A percentile compares a stretch with the other conserved stretches of the same genome.
Conservation (phyloP, 352 stramenopile species). For the Aphanomyces astaci region DNA sequence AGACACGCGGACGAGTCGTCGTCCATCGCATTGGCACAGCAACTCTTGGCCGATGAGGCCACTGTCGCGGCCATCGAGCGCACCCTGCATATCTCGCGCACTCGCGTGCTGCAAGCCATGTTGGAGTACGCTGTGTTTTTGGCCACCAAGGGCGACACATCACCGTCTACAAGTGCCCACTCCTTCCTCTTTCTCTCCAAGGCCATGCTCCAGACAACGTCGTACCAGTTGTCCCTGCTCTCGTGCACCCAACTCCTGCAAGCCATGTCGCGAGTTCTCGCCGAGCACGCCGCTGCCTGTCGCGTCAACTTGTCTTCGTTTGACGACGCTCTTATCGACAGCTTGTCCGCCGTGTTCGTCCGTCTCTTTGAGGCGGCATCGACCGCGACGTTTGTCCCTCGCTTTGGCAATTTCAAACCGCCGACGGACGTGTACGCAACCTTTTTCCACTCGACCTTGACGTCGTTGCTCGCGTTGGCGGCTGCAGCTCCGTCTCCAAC, state of each 20-base stretch:
- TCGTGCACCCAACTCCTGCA: slow-evolving; percentile 67
- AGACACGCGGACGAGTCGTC: background rate
- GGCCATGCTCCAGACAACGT: background rate
- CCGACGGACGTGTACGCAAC: slow-evolving; percentile 67
- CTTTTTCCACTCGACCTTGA: slow-evolving; percentile 55
- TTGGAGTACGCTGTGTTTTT: slow-evolving; percentile 19
- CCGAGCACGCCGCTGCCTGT: slow-evolving; percentile 23
- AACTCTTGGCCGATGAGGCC: background rate
- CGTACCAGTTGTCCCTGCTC: slow-evolving; percentile 37
- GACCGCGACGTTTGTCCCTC: slow-evolving; percentile 28
- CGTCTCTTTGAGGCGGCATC: slow-evolving; percentile 25
- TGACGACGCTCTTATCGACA: slow-evolving; percentile 21
- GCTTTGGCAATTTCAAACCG: slow-evolving; percentile 71
- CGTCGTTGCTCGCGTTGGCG: slow-evolving; percentile 25
- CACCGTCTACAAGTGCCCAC: background rate
- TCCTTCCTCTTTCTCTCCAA: slow-evolving; percentile 11
- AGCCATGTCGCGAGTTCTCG: slow-evolving; percentile 54
- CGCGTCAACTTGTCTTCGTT: slow-evolving; percentile 9
- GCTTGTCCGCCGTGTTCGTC: slow-evolving; percentile 62
- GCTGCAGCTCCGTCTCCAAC: slow-evolving; percentile 19
- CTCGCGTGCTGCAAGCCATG: slow-evolving; percentile 4
- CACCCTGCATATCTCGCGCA: background rate
- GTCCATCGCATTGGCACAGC: background rate
- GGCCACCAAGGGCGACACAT: background rate
- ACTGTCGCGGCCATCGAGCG: background rate